Evolutionary conservation across 2,329 filamentous ascomycete genomes (phyloP).

Genomic region (Xylariaceae sp.): DNA sequence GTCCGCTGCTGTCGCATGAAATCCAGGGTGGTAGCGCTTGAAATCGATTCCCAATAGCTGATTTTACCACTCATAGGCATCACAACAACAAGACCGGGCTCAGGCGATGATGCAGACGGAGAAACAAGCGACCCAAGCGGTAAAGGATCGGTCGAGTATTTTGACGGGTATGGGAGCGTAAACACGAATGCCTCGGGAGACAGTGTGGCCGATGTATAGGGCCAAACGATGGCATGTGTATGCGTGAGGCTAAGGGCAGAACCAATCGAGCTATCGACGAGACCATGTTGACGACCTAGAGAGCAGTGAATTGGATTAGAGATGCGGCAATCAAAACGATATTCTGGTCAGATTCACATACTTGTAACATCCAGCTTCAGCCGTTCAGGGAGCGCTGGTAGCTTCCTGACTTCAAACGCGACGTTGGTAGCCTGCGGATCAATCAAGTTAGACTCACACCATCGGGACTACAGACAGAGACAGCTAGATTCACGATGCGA

Average conservation of each 20-base stretch:
- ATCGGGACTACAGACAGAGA: neutral
- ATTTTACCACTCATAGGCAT: constrained; percentile 80
- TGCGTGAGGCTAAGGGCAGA: constrained; percentile 78
- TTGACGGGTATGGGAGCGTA: constrained; percentile 67
- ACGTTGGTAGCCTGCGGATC: constrained; percentile 67
- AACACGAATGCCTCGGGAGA: constrained; percentile 77
- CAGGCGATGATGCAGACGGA: constrained; percentile 68
- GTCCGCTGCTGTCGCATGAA: constrained; percentile 77
- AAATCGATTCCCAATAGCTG: constrained; percentile 93
- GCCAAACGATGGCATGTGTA: constrained; percentile 83
- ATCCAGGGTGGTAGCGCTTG: constrained; percentile 77
- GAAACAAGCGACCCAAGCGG: constrained; percentile 81
- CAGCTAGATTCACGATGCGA: neutral
- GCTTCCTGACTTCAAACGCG: constrained; percentile 78
- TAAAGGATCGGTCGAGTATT: constrained; percentile 61
- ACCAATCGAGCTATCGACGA: constrained; percentile 58
- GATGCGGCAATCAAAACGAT: constrained; percentile 1
- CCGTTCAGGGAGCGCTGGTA: constrained; percentile 75
- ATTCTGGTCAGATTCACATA: constrained; percentile 39
- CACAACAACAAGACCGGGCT: constrained; percentile 81
- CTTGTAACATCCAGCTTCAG: constrained; percentile 62
- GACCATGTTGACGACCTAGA: constrained; percentile 59
- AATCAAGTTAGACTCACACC: constrained; percentile 8
- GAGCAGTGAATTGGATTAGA: constrained; percentile 21
- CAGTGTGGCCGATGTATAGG: constrained; percentile 65